A percentile compares a stretch with the other conserved stretches of the same genome.
Conservation (phyloP, 768 basidiomycete genomes). For the Boletus edulis region DNA sequence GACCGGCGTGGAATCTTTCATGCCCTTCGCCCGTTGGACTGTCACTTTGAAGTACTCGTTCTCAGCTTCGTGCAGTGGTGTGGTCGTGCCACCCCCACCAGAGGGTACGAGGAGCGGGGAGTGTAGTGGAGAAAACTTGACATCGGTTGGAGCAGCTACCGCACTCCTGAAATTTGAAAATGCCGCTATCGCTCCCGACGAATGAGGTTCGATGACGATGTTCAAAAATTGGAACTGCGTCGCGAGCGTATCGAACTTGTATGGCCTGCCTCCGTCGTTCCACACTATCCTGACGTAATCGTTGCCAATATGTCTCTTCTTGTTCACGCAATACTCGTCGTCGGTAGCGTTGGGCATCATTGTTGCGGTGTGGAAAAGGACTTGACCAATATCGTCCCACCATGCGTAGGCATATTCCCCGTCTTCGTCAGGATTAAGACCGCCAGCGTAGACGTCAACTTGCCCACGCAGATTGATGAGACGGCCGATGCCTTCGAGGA, state of each 20-base stretch:
- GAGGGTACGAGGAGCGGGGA: slow-evolving; percentile 19
- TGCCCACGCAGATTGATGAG: slow-evolving; percentile 88
- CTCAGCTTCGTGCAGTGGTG: slow-evolving; percentile 55
- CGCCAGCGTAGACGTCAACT: slow-evolving; percentile 89
- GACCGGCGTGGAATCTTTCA: slow-evolving; percentile 92
- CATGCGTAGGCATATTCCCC: slow-evolving; percentile 98
- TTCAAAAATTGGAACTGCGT: slow-evolving; percentile 98
- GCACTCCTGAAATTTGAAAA: slow-evolving; percentile 60
- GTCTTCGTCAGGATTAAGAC: slow-evolving; percentile 86
- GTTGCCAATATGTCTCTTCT: slow-evolving; percentile 96
- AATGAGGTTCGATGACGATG: slow-evolving; percentile 94
- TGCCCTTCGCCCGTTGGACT: slow-evolving; percentile 82
- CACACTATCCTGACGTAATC: slow-evolving; percentile 95
- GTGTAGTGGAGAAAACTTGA: slow-evolving; percentile 16
- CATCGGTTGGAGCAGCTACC: slow-evolving; percentile 3
- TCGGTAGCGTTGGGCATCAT: slow-evolving; percentile 84
- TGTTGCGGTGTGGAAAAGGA: slow-evolving; percentile 93
- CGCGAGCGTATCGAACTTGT: slow-evolving; percentile 85
- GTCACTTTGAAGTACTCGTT: slow-evolving; percentile 96
- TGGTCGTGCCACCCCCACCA: slow-evolving; percentile 8
- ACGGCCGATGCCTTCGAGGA: slow-evolving; percentile 85
- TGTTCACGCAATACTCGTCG: slow-evolving; percentile 73
- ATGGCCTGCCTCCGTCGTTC: slow-evolving; percentile 93
- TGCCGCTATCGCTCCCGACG: slow-evolving; percentile 77
- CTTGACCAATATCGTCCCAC: slow-evolving; percentile 98